phyloP scores from a whole-genome alignment of 805 yeast species.

The Monosporozyma aerobia region DNA sequence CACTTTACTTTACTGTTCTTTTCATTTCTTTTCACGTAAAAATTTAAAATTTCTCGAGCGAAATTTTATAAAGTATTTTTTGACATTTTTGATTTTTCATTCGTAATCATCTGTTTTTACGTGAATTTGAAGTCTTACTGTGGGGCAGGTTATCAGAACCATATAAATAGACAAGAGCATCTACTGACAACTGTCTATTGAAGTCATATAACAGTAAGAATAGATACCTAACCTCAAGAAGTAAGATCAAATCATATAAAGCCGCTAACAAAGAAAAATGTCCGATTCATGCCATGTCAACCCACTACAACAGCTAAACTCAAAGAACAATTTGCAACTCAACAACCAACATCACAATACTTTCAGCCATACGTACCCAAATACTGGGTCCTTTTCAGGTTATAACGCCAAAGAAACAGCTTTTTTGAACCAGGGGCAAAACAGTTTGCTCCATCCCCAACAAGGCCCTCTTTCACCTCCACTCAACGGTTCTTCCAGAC shows the following conservation, averaged over 20 bases:
- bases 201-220: background rate
- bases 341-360: background rate
- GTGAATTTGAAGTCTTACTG: background rate
- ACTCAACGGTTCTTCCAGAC: background rate
- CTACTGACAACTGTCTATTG: background rate
- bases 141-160: background rate
- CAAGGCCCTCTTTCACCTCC: background rate
- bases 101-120: background rate
- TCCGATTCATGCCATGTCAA: conserved; percentile 3
- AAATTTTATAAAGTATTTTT: background rate
- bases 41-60: background rate
- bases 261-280: background rate
- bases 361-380: background rate
- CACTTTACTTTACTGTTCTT: background rate
- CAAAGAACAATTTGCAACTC: background rate
- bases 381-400: background rate
- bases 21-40: background rate
- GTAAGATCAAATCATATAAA: background rate
- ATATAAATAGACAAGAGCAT: background rate
- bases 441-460: background rate
- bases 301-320: conserved; percentile 3
- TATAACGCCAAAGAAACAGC: background rate
- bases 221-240: background rate
- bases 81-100: background rate
- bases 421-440: background rate